Evolutionary conservation across 768 basidiomycete genomes (phyloP), one percentile per base, ranked within the genome.

Genomic region (Lactifluus pinguis): DNA sequence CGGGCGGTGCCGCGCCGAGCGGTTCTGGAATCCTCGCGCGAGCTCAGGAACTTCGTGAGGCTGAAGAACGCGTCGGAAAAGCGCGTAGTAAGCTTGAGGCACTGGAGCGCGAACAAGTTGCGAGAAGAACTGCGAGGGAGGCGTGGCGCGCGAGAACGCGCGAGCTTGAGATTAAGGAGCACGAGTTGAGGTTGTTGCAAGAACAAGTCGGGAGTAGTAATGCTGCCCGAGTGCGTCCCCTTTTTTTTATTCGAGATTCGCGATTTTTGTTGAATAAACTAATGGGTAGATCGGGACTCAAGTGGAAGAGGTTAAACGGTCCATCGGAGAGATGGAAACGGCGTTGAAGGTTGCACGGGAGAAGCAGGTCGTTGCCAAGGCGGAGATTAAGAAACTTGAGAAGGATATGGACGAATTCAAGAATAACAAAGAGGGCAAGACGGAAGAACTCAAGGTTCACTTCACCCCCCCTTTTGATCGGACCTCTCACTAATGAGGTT

Each of bases 391-490:
- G 75, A 90, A 87, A 68, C 83, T 98, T 25, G 92, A 98, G 74
- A 87, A 87, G 68, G 97, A 99, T 71, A 98, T 99, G 93, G 83
- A 83, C 57, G 97, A 98, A 76, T 98, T 99, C 79, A 95, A 97
- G 77, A 88, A 95, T 74, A 95, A 99, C 76, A 97, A 97, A 72
- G 97, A 98, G 53, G 92, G 93, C 50, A 98, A 98, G 75, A 89
- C 92, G 57, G 88, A 87, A 17, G 89, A 98, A 70, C 82, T 98
- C 65, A 97, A 95, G 78, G 95, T 89, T 59, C 49, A 1, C 21
- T 41, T 10, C 6, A 53, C 6, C 17, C 19, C 10, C 39, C 5
- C 19, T 17, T 11, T 17, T n/a, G 8, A 39, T 9, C 11, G 17
- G 17, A 1, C n/a, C n/a, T 13, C 5, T 34, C 56, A 25, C 34